Base-by-base conservation (phyloP, 164 flowering plant genomes). In the Stephania yunnanensis region DNA sequence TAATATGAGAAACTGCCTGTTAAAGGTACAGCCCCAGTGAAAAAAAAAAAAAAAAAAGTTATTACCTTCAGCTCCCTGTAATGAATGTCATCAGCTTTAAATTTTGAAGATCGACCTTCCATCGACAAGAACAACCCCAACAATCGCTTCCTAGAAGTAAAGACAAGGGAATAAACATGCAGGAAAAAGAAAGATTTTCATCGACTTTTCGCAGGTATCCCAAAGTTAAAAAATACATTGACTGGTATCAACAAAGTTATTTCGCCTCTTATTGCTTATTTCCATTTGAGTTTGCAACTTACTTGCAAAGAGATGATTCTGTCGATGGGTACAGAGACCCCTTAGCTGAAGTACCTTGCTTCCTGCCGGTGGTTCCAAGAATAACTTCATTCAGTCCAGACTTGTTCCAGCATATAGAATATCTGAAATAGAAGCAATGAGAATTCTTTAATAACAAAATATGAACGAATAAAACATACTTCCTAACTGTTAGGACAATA, bases 291-390 rank as follows among this genome's bases (percentile, higher is more conserved):
- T 61, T 61, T 20, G 66, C 66, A 15, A 50, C 55, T 79, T 91
- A 94, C 99, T 94, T 94, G 95, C 97, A 94, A 76, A 96, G 76
- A 74, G 90, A 87, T 46, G 98, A 89, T 84, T 90, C 87, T 1
- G 97, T 90, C 74, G 97, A 89, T 71, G 94, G 89, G 81, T 46
- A 88, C 29, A 82, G 72, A 50, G 97, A 90, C 76, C 94, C 97
- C 86, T 94, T 94, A 13, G 87, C 81, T n/a, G 98, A 90, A 69
- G 98, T 87, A 52, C 99, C 99, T 82, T 96, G 98, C 87, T 92
- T 96, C 84, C 99, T 87, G 65, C 99, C 99, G 46, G 97, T 96
- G 74, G 95, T 96, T 75, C 99, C 99, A 76, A 96, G 98, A 83
- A 96, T 85, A 71, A 96, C 98, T 82, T 96, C 97, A 82, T 94